Evolutionary conservation across 108 stramenopile species (phyloP).

Genomic region (Stephanodiscus triporus): DNA sequence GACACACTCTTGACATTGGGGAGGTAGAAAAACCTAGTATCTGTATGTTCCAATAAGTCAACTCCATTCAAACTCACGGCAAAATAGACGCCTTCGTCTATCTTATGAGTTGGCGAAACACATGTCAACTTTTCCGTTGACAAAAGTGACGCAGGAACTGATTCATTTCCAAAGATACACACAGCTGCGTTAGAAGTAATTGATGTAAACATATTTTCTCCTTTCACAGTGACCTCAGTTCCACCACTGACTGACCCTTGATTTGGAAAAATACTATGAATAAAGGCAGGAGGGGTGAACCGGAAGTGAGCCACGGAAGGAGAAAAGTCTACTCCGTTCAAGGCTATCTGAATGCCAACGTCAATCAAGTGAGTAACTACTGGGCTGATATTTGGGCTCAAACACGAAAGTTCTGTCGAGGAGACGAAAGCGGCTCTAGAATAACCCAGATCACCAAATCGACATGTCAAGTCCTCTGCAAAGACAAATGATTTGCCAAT

Average conservation of each 20-base stretch:
- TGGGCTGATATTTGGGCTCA: conserved; percentile 16
- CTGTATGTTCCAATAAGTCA: conserved; percentile 1
- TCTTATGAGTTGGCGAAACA: conserved; percentile 20
- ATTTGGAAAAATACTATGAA: conserved; percentile 26
- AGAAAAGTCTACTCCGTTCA: conserved; percentile 51
- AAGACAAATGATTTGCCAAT: conserved; percentile 48
- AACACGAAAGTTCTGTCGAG: conserved; percentile 23
- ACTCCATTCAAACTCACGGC: conserved; percentile 43
- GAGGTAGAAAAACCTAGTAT: conserved; percentile 17
- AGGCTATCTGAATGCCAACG: conserved; percentile 25
- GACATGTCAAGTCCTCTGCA: conserved; percentile 14
- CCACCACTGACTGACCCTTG: conserved; percentile 38
- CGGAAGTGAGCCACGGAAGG: conserved; percentile 15
- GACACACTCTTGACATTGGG: conserved; percentile 17
- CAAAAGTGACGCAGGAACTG: conserved; percentile 16
- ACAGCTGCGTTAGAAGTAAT: background rate
- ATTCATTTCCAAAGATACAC: conserved; percentile 31
- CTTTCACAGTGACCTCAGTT: conserved; percentile 41
- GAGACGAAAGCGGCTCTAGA: conserved; percentile 24
- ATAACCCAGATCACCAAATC: conserved; percentile 38
- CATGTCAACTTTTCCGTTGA: conserved; percentile 37
- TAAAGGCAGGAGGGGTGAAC: conserved; percentile 11
- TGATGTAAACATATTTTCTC: conserved; percentile 18
- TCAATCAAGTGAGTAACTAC: background rate
- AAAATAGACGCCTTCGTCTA: conserved; percentile 18